Conservation (phyloP, 75 land plant genomes). For the Sequoia sempervirens region DNA sequence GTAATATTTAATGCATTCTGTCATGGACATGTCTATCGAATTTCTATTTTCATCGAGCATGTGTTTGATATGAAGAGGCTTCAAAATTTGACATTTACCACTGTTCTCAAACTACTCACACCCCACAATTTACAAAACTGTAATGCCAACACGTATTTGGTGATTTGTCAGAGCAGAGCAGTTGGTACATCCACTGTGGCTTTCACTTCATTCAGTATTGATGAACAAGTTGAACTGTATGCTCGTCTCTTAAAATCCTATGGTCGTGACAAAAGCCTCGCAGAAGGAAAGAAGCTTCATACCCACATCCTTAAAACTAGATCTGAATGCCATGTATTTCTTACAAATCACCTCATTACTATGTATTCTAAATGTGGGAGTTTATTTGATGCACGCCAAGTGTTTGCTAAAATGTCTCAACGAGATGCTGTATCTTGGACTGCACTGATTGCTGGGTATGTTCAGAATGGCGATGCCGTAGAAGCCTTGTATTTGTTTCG, state of each 20-base stretch:
- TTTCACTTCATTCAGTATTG: neutral
- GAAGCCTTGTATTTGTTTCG: slow-evolving; percentile 17
- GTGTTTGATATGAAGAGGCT: neutral
- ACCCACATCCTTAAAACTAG: neutral
- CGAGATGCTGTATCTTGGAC: slow-evolving; percentile 51
- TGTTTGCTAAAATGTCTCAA: slow-evolving; percentile 57
- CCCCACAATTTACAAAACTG: neutral
- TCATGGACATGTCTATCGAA: neutral
- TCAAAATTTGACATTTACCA: neutral
- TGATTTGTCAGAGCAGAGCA: neutral
- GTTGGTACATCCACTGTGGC: neutral
- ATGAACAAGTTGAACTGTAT: neutral
- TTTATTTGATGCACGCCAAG: slow-evolving; percentile 21
- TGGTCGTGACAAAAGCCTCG: neutral
- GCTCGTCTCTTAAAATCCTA: neutral
- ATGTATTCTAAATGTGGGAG: slow-evolving; percentile 40
- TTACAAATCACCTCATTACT: slow-evolving; percentile 45
- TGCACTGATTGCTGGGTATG: slow-evolving; percentile 49
- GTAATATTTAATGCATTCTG: too few species aligned
- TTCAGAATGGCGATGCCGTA: slow-evolving; percentile 6
- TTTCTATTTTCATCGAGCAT: too few species aligned
- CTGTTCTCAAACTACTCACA: neutral
- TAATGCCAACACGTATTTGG: neutral
- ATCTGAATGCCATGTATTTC: slow-evolving; percentile 3
- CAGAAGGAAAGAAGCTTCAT: neutral